Base-by-base conservation (phyloP, 441 rosid species). In the Daphne laureola region DNA sequence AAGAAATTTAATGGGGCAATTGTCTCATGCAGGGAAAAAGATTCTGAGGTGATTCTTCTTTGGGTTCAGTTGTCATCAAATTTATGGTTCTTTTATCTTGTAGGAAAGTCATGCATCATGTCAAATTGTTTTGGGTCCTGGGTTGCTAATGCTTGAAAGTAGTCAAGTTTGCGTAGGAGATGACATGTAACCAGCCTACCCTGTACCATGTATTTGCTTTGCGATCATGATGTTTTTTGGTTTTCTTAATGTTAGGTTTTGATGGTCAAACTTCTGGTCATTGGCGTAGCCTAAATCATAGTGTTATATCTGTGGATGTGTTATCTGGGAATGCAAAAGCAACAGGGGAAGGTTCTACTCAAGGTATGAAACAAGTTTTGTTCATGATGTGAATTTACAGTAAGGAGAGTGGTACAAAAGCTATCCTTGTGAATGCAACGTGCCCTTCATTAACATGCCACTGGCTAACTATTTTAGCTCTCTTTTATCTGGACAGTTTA, bases 321-420 rank as follows among this genome's bases (percentile, higher is more conserved):
- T 63, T 14, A 54, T 83, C 96, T 62, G 97, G 96, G 69, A 79
- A 75, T 74, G 83, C 90, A 16, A 69, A 82, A 72, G 90, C 89
- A 40, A 68, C 78, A 58, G 86, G 86, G 59, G 72, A 73, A 64
- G 97, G 96, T 70, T 81, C 77, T 41, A 67, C 96, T 46, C 79
- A 70, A 64, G 86, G 98, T 92, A 70, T 42, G 63, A 57, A 60
- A 26, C 59, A 26, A 41, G 49, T 31, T 47, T 42, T 25, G 8
- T 59, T 51, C 13, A 53, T 50, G 50, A 14, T 66, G 43, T 53
- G 43, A 56, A 21, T 60, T 38, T 66, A 40, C 49, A 17, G 26
- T 35, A 27, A 31, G 48, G 55, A 46, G 54, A 35, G 53, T 44
- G 11, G 51, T 31, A n/a, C 16, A 49, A 40, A n/a, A 42, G 47